phyloP scores from a whole-genome alignment of 345 rosid genomes.

The Brassica rapa region DNA sequence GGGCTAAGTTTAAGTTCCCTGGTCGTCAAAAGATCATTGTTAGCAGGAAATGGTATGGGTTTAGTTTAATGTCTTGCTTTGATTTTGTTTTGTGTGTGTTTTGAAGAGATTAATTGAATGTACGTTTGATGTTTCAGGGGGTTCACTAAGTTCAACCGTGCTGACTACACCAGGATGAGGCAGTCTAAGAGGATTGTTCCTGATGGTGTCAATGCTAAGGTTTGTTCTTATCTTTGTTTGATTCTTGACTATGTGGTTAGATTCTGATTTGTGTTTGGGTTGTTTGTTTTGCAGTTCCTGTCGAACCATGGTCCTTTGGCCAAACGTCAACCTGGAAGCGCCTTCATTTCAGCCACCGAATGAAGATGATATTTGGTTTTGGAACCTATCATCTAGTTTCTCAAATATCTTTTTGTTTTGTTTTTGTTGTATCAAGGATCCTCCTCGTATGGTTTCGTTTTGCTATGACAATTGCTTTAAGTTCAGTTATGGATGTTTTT shows the following conservation, averaged over 20 bases:
- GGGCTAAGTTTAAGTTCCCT: constrained; percentile 66
- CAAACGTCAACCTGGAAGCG: constrained; percentile 49
- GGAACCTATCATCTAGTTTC: constrained; percentile 22
- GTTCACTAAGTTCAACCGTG: constrained; percentile 55
- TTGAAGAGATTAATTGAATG: background rate
- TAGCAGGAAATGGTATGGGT: constrained; percentile 59
- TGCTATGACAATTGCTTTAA: constrained; percentile 17
- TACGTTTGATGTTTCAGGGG: constrained; percentile 43
- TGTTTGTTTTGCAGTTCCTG: constrained; percentile 36
- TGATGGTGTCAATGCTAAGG: constrained; percentile 64
- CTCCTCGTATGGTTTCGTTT: constrained; percentile 14
- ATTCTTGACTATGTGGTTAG: background rate
- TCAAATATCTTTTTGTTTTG: background rate
- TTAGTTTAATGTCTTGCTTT: background rate
- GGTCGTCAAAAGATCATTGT: constrained; percentile 64
- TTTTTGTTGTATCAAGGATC: constrained; percentile 19
- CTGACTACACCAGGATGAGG: constrained; percentile 53
- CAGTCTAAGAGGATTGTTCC: constrained; percentile 51
- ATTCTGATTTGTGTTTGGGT: background rate
- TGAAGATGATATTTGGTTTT: constrained; percentile 29
- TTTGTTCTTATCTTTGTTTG: background rate
- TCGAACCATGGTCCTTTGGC: constrained; percentile 47
- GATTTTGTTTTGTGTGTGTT: background rate
- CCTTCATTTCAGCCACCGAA: constrained; percentile 39
- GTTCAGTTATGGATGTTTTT: background rate